Base-by-base conservation (phyloP, 345 rosid genomes). In the Theobroma cacao region DNA sequence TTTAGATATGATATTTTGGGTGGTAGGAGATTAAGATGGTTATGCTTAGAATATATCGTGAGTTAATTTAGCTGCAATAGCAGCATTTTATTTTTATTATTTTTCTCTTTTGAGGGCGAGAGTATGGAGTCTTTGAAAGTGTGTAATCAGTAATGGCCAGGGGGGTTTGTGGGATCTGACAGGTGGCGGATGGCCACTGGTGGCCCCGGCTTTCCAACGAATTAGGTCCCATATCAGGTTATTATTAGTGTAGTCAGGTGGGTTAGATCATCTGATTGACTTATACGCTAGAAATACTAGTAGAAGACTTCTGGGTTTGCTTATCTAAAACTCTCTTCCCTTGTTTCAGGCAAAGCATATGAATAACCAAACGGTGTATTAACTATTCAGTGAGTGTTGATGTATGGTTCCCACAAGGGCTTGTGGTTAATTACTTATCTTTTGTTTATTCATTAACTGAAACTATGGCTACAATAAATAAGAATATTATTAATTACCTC, bases 221-320 rank as follows among this genome's bases (percentile, higher is more conserved):
- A 31, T 71, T 48, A 71, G 74, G 74, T 47, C 74, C 69, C 58
- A 30, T 30, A 69, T 8, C 14, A 17, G 36, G 74, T 40, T 28
- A 48, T 50, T 15, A 31, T 71, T 30, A 48, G 75, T 31, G 43
- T 4, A 71, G 31, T 71, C 75, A 18, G 75, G 60, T 71, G 36
- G 14, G 60, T 60, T 50, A 71, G 75, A 71, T 71, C 15, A 71
- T 71, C 75, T 50, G 59, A 71, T 50, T 71, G 60, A 71, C 75
- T 18, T 28, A 4, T 30, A 71, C 33, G 6, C 5, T 30, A 41
- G 34, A 24, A 43, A 68, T 26, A 71, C 75, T 14, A 15, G 38
- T 28, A 41, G 72, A 24, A 67, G 3, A 43, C 10, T 67, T 67
- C 13, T 1, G 11, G 8, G 11, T 8, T 64, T 65, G 69, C 15